Evolutionary conservation across 23 red algal species (phyloP), one percentile per base, ranked within the genome.

Genomic region (Gracilaria caudata): DNA sequence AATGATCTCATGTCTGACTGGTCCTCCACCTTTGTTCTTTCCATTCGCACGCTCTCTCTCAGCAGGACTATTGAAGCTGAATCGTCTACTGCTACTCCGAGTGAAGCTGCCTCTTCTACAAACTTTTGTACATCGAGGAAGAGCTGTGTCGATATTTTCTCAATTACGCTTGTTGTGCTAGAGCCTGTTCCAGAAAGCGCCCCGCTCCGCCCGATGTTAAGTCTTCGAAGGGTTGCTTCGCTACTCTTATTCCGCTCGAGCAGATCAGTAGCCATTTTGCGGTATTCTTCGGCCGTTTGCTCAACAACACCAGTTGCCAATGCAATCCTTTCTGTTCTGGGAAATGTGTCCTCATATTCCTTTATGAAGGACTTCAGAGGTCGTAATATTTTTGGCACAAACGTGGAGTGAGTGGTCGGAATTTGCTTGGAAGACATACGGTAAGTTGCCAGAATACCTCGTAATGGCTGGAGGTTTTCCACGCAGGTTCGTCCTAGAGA

Each of bases 361-460:
- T 81, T 86, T 10, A 87, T n/a, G 35, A 98, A 92, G 13, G 79
- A 82, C 54, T 64, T 61, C 65, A 99, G 76, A 51, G 93, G 97
- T 63, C 84, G 65, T 6, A 95, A 72, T 35, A 99, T 90, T 47
- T 86, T 90, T 40, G 79, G 84, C 26, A 99, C 89, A 78, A 99
- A 99, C 14, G 84, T 86, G 29, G 81, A 92, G n/a, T 83, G 72
- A 33, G 80, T 64, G 7, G 84, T 96, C 7, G 97, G 97, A 29
- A 82, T 41, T 79, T 94, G 93, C 70, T 94, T 95, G 39, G 86
- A 95, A 21, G 93, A 86, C 93, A 95, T 95, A 30, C 97, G 90
- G 56, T 99, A 99, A 11, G 97, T 92, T 41, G 93, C 97, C 19
- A 99, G 82, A 64, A 99, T 95, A 24, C 97, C 97, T 19, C 97